phyloP scores from a whole-genome alignment of 1,284 basidiomycete genomes.

The Leccinum solheimii region DNA sequence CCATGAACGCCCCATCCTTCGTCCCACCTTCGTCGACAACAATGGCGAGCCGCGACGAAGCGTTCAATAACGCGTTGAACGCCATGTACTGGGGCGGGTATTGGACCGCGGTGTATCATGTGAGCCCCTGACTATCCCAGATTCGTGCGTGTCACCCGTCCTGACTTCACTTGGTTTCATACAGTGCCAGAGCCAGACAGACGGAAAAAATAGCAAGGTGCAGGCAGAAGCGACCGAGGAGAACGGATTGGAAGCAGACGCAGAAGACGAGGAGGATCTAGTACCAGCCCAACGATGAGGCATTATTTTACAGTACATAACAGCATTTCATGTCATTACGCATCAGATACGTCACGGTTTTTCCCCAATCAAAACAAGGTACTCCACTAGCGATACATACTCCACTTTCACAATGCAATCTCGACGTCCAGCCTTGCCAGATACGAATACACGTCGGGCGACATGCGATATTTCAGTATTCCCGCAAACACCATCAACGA shows the following conservation, averaged over 20 bases:
- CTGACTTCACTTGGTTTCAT: neutral
- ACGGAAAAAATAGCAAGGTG: conserved; percentile 8
- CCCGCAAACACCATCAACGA: conserved; percentile 88
- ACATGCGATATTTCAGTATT: conserved; percentile 85
- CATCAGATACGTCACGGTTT: conserved; percentile 7
- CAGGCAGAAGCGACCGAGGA: conserved; percentile 23
- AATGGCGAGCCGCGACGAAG: conserved; percentile 64
- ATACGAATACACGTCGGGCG: conserved; percentile 89
- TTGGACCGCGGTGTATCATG: conserved; percentile 81
- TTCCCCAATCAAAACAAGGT: neutral
- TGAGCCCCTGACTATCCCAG: conserved; percentile 33
- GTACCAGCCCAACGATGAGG: conserved; percentile 42
- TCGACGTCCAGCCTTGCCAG: conserved; percentile 77
- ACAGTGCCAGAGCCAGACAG: conserved; percentile 27
- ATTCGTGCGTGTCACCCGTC: neutral
- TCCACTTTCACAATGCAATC: conserved; percentile 55
- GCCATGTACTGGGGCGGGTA: conserved; percentile 84
- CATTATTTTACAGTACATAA: neutral
- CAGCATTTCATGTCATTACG: neutral
- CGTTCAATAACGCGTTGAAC: conserved; percentile 66
- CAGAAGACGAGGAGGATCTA: conserved; percentile 30
- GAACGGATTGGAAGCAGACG: conserved; percentile 30
- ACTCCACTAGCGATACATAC: neutral
- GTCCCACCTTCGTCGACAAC: conserved; percentile 36
- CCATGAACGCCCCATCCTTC: conserved; percentile 20